A percentile compares a stretch with the other conserved stretches of the same genome.
Conservation (phyloP, 2,329 filamentous ascomycete species). For the Claviceps sp. region DNA sequence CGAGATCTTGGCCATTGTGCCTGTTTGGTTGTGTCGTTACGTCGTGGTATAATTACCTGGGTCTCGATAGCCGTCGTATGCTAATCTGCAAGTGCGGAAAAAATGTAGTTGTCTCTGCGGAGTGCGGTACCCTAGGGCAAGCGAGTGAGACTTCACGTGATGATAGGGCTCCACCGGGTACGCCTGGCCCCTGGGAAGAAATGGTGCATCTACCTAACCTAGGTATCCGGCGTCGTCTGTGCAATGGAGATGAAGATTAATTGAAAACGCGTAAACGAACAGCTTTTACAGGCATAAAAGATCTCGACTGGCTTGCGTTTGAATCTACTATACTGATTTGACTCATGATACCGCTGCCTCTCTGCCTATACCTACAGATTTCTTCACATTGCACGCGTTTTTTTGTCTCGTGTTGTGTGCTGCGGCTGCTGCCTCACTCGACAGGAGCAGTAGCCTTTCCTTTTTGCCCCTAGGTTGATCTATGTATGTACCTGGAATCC, state of each 20-base stretch:
- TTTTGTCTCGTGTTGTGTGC: not conserved
- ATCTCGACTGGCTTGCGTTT: too few species aligned
- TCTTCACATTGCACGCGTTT: not conserved
- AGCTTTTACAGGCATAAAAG: too few species aligned
- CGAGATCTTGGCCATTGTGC: conserved; percentile 52
- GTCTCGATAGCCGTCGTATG: conserved; percentile 24
- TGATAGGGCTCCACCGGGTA: conserved; percentile 13
- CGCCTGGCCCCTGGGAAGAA: too few species aligned
- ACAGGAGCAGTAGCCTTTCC: not conserved
- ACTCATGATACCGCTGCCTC: not conserved
- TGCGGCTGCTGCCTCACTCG: not conserved
- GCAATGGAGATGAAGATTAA: too few species aligned
- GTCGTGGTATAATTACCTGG: conserved; percentile 24
- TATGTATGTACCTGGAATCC: not conserved
- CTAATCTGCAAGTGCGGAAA: conserved; percentile 16
- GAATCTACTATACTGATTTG: too few species aligned
- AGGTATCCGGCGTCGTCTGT: too few species aligned
- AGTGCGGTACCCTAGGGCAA: conserved; percentile 27
- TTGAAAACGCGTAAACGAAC: too few species aligned
- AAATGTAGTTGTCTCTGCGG: conserved; percentile 22
- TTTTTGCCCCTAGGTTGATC: not conserved
- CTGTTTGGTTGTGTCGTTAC: conserved; percentile 31
- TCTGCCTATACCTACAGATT: not conserved
- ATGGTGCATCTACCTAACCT: too few species aligned
- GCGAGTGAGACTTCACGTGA: conserved; percentile 21